Evolutionary conservation across 108 stramenopile species (phyloP).

Genomic region (Cylindrotheca fusiformis): DNA sequence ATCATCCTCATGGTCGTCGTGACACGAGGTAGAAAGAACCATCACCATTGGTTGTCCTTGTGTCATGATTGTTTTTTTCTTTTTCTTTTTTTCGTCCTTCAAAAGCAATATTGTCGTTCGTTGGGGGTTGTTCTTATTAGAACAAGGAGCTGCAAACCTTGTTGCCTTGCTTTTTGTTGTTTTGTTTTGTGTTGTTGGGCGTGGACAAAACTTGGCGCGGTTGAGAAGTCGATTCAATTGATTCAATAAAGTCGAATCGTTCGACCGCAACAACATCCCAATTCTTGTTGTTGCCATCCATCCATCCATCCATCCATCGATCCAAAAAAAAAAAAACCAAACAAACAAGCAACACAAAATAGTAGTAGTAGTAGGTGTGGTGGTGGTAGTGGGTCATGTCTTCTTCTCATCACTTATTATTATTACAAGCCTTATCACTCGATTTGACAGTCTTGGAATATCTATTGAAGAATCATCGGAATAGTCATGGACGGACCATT

Average conservation of each 20-base stretch:
- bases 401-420: background rate
- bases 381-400: background rate
- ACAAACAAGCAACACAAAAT: background rate
- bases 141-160: too few relatives aligned
- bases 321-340: background rate
- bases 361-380: too few relatives aligned
- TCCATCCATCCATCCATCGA: background rate
- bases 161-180: too few relatives aligned
- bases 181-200: too few relatives aligned
- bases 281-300: background rate
- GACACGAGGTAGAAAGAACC: constrained; percentile 15
- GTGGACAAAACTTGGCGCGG: too few relatives aligned
- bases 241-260: too few relatives aligned
- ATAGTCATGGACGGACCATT: constrained; percentile 61
- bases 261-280: too few relatives aligned
- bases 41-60: background rate
- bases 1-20: background rate
- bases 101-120: too few relatives aligned
- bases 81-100: too few relatives aligned
- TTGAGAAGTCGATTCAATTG: too few relatives aligned
- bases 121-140: too few relatives aligned
- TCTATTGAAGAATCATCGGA: constrained; percentile 55
- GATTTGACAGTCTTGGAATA: constrained; percentile 55
- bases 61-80: too few relatives aligned
- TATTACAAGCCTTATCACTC: constrained; percentile 40